A percentile compares a stretch with the other conserved stretches of the same genome.
phyloP scores from a whole-genome alignment of 192 early-diverging fungal genomes.

The Cetraspora pellucida region DNA sequence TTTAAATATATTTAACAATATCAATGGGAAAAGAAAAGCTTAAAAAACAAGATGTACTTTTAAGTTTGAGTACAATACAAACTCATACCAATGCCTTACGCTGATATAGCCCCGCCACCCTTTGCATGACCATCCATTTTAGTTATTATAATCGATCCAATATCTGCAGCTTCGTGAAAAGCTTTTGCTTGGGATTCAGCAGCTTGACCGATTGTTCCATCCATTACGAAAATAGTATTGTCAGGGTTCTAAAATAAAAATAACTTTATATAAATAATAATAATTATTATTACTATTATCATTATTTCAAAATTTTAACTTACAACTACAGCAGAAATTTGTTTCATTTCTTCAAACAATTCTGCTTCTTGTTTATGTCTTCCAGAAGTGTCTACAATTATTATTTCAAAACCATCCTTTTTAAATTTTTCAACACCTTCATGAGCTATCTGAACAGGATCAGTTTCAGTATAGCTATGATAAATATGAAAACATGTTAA shows the following conservation, averaged over 20 bases:
- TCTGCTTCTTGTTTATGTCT: constrained; percentile 93
- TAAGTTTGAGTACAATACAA: background rate
- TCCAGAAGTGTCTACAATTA: constrained; percentile 98
- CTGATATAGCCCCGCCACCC: constrained; percentile 97
- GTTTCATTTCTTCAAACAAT: constrained; percentile 95
- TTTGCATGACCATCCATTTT: constrained; percentile 99
- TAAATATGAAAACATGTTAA: background rate
- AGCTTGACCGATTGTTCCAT: constrained; percentile 97
- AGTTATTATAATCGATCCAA: constrained; percentile 96
- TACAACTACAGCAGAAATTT: constrained; percentile 84
- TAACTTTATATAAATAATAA: constrained; percentile 5
- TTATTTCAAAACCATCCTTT: constrained; percentile 91
- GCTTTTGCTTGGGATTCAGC: constrained; percentile 91
- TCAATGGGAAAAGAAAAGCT: background rate
- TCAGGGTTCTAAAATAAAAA: constrained; percentile 64
- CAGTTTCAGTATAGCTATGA: constrained; percentile 85
- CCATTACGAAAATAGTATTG: constrained; percentile 96
- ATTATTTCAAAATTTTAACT: background rate
- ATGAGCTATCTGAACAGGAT: constrained; percentile 86
- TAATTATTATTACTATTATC: background rate
- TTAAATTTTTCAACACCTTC: constrained; percentile 96
- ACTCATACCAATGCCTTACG: constrained; percentile 47
- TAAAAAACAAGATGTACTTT: constrained; percentile 7
- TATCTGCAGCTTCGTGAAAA: constrained; percentile 88
- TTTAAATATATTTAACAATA: constrained; percentile 29